These are phyloP conservation scores for Anthostomella pinea DNA, from an alignment of 2,329 filamentous ascomycete genomes.

Conservation along the genomic window DNA sequence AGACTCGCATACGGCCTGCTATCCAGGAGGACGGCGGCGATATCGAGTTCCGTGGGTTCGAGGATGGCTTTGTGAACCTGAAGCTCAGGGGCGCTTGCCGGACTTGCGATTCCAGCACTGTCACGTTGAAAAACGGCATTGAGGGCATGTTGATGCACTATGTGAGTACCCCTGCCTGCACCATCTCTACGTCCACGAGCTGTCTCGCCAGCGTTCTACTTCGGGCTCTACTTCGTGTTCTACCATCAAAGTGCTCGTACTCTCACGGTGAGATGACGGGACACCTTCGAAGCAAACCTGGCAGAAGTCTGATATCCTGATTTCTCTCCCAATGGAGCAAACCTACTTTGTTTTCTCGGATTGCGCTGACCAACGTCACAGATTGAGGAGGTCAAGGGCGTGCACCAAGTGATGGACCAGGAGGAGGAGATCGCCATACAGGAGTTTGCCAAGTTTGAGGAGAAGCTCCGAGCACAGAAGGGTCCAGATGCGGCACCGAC, in stretches of 20 bases:
- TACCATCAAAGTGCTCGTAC: no score
- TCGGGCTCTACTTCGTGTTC: constrained; percentile 3
- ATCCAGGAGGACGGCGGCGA: constrained; percentile 98
- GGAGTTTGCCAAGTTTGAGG: constrained; percentile 94
- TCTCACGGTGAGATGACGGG: no score
- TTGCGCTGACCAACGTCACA: constrained; percentile 42
- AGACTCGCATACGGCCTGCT: constrained; percentile 89
- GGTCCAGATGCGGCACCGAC: constrained; percentile 37
- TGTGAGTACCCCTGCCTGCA: constrained; percentile 50
- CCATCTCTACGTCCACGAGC: neutral
- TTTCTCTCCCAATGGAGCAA: no score
- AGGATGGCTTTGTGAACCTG: constrained; percentile 77
- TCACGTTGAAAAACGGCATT: constrained; percentile 95
- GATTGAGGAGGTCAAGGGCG: constrained; percentile 94
- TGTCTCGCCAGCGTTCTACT: neutral
- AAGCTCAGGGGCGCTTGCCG: constrained; percentile 91
- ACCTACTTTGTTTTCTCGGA: no score
- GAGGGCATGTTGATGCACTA: constrained; percentile 99
- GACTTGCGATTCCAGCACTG: constrained; percentile 94
- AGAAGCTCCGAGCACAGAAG: constrained; percentile 65
- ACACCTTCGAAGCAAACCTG: no score
- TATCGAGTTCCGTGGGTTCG: constrained; percentile 91
- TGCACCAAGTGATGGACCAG: constrained; percentile 84
- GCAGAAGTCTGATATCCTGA: no score
- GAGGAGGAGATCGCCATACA: constrained; percentile 85